These are phyloP conservation scores for Oryza officinalis DNA, from an alignment of 176 grass and related monocot species.

Conservation along the genomic window DNA sequence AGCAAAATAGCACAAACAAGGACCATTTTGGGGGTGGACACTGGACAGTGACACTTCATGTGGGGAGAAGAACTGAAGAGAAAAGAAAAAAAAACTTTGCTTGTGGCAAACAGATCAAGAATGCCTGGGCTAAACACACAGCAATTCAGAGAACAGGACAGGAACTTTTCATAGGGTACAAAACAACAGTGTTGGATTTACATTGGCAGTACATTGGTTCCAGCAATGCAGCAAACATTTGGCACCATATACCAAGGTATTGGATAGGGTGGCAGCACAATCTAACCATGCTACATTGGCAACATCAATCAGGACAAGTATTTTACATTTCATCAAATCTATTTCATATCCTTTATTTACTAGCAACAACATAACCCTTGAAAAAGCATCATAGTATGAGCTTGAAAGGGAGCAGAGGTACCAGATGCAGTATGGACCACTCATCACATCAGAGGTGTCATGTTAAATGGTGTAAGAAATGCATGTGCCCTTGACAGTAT, in stretches of 20 bases:
- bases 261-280: not conserved
- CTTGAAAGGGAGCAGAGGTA: slow-evolving; percentile 17
- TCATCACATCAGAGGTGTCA: not conserved
- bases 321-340: not conserved
- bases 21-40: not conserved
- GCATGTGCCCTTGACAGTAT: slow-evolving; percentile 47
- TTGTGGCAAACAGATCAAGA: slow-evolving; percentile 3
- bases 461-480: slow-evolving; percentile 5
- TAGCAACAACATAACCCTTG: not conserved
- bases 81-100: too few species aligned
- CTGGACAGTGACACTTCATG: slow-evolving; percentile 27
- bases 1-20: slow-evolving; percentile 20
- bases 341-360: not conserved
- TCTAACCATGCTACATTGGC: not conserved
- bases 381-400: slow-evolving; percentile 15
- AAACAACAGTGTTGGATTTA: not conserved
- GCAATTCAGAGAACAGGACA: not conserved
- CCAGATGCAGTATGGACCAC: slow-evolving; percentile 27
- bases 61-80: not conserved
- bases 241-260: not conserved
- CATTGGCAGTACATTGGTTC: not conserved
- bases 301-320: slow-evolving; percentile 21
- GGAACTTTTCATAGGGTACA: slow-evolving; percentile 9
- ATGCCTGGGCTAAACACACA: not conserved
- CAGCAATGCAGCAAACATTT: slow-evolving; percentile 2